Evolutionary conservation across 2,329 filamentous ascomycete species (phyloP), one percentile per base, ranked within the genome.

Genomic region (Zymoseptoria crescenta): DNA sequence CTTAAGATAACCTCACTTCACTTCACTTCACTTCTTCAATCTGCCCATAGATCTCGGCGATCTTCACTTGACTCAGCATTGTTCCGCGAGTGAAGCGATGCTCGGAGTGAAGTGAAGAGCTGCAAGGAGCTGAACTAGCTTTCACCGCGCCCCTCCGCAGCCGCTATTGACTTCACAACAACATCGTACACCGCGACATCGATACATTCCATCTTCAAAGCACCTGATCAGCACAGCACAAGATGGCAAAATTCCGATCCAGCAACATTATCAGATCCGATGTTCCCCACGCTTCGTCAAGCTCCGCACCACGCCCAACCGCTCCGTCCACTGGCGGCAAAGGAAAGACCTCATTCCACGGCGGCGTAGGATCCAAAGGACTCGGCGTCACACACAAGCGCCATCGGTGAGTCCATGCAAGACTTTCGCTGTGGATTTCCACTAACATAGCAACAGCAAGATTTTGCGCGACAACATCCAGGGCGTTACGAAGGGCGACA

Each of bases 391-490:
- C 45, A 1, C 21, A 24, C 20, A 30, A 49, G 8, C 41, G 55
- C 24, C 20, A 52, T 49, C 58, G 45, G 55, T 51, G 35, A 35
- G 28, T 19, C 8, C 7, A 27, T 35, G 6, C 16, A 24, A 20
- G 21, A 13, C 4, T 27, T 13, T 45, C n/a, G 6, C 10, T n/a
- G 51, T 13, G 8, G 13, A 1, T 4, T n/a, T 28, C 8, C 13
- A 28, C 51, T 52, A 29, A 52, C 7, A 2, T 19, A 24, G 1
- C 4, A 13, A 94, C 80, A 88, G 92, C 74, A 96, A 96, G 87
- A 95, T 96, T 83, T 84, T 96, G 77, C 89, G 91, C 79, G 92
- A 96, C 87, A 96, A 96, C 87, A 96, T 96, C 74, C 91, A 96
- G 81, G 92, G 92, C 80, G 94, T 96, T 74, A 96, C 91, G 73